Evolutionary conservation across 306 rosid genomes (phyloP), one percentile per base, ranked within the genome.

Genomic region (Lathyrus sativus): DNA sequence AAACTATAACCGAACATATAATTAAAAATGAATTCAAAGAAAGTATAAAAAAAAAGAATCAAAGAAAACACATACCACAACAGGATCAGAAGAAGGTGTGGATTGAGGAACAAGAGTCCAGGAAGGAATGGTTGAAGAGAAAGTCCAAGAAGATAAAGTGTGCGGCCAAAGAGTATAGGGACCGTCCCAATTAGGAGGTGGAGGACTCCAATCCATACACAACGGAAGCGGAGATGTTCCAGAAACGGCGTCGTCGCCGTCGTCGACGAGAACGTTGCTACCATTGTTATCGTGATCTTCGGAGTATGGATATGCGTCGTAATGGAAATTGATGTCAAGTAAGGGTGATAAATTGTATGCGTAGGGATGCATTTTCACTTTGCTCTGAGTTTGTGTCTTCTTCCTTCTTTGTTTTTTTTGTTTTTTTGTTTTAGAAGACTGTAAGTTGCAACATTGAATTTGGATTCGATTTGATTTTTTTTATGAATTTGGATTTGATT

Each of bases 181-280:
- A 17, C 96, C 98, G 9, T 80, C 85, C 96, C 87, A 85, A 66
- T 74, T 81, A 29, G 77, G 87, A 73, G 98, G 96, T 54, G 96
- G 89, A 14, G 84, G 88, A 15, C 85, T 85, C 97, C 98, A 93
- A 57, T 93, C 98, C 98, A 93, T 86, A 53, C 95, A 93, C 26
- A 93, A 31, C 45, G 98, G 98, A 19, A 93, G 95, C 71, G 98
- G 98, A 9, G 98, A 93, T 42, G 81, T 78, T 72, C 91, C 69
- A 15, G 44, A 50, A 62, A 46, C 82, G 37, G 76, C 44, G 68
- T 73, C 51, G 26, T 24, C 29, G 29, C 0, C 29, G 61, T 44
- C 37, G 39, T 31, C 7, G 54, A 4, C 8, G 28, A 0, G 50
- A 15, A 41, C 26, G 28, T 4, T 11, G 35, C 2, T 43, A 9